Percentiles rank a stretch among this genome's conserved stretches.
Evolutionary conservation across 768 basidiomycete species (phyloP).

Genomic region (Dacryopinax primogenitus): DNA sequence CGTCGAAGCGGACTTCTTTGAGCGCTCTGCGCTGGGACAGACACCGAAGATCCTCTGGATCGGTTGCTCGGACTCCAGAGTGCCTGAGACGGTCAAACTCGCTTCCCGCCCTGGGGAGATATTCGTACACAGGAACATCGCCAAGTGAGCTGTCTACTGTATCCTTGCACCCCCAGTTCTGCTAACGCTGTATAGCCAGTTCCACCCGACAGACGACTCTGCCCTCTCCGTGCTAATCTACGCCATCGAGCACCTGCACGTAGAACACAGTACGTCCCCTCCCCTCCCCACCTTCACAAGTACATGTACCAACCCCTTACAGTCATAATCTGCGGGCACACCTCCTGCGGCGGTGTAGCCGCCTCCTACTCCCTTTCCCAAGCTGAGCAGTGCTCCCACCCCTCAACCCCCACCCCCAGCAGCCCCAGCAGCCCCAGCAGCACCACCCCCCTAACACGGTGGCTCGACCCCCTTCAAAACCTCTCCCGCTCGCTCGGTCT

Average conservation of each 20-base stretch:
- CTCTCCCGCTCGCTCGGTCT: constrained; percentile 40
- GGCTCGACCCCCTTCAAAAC: constrained; percentile 55
- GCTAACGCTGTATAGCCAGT: constrained; percentile 40
- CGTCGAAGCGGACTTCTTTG: constrained; percentile 53
- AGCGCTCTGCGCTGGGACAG: constrained; percentile 48
- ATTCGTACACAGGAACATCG: constrained; percentile 78
- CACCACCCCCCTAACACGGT: constrained; percentile 46
- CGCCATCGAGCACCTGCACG: constrained; percentile 55
- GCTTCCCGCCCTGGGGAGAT: constrained; percentile 61
- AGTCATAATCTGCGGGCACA: constrained; percentile 78
- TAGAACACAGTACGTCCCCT: constrained; percentile 54
- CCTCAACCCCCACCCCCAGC: too few species aligned
- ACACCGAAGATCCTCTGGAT: constrained; percentile 65
- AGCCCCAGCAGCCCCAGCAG: too few species aligned
- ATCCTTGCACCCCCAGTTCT: background rate
- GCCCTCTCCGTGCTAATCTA: constrained; percentile 60
- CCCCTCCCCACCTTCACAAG: constrained; percentile 2
- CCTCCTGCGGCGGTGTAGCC: constrained; percentile 63
- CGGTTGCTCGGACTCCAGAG: constrained; percentile 70
- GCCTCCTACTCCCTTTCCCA: constrained; percentile 21
- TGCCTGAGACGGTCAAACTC: constrained; percentile 65
- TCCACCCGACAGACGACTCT: constrained; percentile 58
- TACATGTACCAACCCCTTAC: background rate
- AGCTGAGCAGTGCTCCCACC: constrained; percentile 17
- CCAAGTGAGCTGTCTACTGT: constrained; percentile 46